phyloP scores from a whole-genome alignment of 768 basidiomycete species.

The Sarcomyxa edulis region DNA sequence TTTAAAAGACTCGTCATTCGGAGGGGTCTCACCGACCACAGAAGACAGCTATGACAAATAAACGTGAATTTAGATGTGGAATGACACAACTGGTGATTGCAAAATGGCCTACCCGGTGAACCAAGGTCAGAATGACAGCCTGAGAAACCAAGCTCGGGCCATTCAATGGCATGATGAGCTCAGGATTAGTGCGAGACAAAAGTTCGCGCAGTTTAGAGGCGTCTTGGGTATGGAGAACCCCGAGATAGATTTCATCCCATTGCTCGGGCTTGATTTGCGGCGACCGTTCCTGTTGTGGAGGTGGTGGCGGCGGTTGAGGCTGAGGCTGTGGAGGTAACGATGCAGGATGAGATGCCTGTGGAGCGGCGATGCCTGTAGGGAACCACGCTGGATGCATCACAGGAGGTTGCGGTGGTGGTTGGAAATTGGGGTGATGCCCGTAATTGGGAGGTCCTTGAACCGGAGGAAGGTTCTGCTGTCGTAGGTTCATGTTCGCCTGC shows the following conservation, averaged over 20 bases:
- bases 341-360: slow-evolving; percentile 77
- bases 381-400: slow-evolving; percentile 58
- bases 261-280: slow-evolving; percentile 62
- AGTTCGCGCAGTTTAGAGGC: slow-evolving; percentile 68
- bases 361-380: slow-evolving; percentile 57
- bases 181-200: slow-evolving; percentile 68
- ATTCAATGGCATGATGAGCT: slow-evolving; percentile 74
- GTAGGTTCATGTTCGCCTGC: slow-evolving; percentile 30
- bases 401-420: slow-evolving; percentile 29
- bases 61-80: slow-evolving; percentile 5
- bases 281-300: slow-evolving; percentile 37
- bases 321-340: slow-evolving; percentile 46
- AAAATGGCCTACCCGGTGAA: slow-evolving; percentile 62
- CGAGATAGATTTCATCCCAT: slow-evolving; percentile 82
- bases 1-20: slow-evolving; percentile 78
- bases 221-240: slow-evolving; percentile 74
- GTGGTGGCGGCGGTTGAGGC: slow-evolving; percentile 21
- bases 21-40: slow-evolving; percentile 69
- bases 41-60: slow-evolving; percentile 52
- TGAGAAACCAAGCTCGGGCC: slow-evolving; percentile 70
- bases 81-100: not conserved
- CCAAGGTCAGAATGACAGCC: slow-evolving; percentile 77
- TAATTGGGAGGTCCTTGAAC: slow-evolving; percentile 32
- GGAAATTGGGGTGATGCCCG: slow-evolving; percentile 29
- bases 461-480: slow-evolving; percentile 36